phyloP scores from a whole-genome alignment of 176 grass and related monocot genomes.

The Aegilops bicornis region DNA sequence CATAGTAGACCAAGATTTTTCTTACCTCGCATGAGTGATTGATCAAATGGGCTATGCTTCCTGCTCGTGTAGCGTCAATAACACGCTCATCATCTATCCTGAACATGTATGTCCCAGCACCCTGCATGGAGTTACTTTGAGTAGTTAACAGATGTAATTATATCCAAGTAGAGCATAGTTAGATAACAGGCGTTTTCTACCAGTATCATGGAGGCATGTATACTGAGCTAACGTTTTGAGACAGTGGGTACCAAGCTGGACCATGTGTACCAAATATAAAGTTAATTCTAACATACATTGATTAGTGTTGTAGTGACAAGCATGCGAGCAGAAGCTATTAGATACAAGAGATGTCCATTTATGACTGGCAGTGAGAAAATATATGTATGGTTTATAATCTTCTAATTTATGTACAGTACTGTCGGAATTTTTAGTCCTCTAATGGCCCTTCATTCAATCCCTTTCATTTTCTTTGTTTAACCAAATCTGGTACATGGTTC shows the following conservation, averaged over 20 bases:
- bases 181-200: background rate
- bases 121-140: constrained; percentile 52
- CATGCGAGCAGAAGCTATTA: background rate
- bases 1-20: constrained; percentile 26
- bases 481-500: background rate
- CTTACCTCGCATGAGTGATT: constrained; percentile 98
- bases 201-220: background rate
- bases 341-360: background rate
- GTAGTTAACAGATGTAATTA: constrained; percentile 3
- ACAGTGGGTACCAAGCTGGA: background rate
- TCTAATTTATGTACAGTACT: background rate
- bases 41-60: constrained; percentile 98
- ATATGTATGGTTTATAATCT: background rate
- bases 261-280: background rate
- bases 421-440: background rate
- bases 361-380: background rate
- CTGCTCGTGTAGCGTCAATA: constrained; percentile 88
- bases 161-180: constrained; percentile 19
- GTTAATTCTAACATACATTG: background rate
- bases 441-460: background rate
- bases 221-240: background rate
- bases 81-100: constrained; percentile 97
- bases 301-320: background rate
- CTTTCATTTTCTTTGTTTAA: background rate
- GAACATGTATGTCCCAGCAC: constrained; percentile 99